phyloP scores from a whole-genome alignment of 2,329 filamentous ascomycete genomes.

The Penicillium sp. region DNA sequence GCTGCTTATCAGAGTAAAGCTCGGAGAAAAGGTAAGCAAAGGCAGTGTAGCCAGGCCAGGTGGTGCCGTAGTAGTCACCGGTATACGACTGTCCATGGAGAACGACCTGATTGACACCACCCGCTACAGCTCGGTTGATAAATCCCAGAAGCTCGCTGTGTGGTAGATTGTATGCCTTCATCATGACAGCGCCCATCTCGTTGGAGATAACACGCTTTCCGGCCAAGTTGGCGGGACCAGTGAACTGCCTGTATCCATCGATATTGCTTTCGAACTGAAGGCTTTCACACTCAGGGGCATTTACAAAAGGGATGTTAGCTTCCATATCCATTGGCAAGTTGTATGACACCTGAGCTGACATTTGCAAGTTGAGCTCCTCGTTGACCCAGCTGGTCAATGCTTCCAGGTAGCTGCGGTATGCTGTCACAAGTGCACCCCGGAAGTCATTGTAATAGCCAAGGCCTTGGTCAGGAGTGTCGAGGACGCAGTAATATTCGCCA shows the following conservation, averaged over 20 bases:
- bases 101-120: constrained; percentile 48
- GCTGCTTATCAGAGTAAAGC: constrained; percentile 22
- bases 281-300: constrained; percentile 47
- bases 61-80: constrained; percentile 48
- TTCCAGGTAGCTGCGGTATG: constrained; percentile 37
- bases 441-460: constrained; percentile 28
- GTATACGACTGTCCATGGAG: constrained; percentile 50
- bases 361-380: constrained; percentile 35
- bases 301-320: constrained; percentile 39
- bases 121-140: constrained; percentile 45
- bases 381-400: constrained; percentile 37
- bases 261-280: constrained; percentile 41
- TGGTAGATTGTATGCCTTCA: constrained; percentile 28
- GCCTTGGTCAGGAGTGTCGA: constrained; percentile 21
- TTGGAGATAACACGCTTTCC: constrained; percentile 44
- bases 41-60: constrained; percentile 52
- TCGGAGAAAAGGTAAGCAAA: constrained; percentile 49
- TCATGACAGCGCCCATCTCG: constrained; percentile 38
- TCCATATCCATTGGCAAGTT: constrained; percentile 49
- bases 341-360: constrained; percentile 46
- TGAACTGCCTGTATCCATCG: constrained; percentile 46
- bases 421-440: constrained; percentile 21
- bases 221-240: constrained; percentile 43
- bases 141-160: constrained; percentile 37
- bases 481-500: constrained; percentile 14